Percentiles rank a stretch among this genome's conserved stretches.
Evolutionary conservation across 2,329 filamentous ascomycete species (phyloP).

Genomic region (Hymenotorrendiella dingleyae): DNA sequence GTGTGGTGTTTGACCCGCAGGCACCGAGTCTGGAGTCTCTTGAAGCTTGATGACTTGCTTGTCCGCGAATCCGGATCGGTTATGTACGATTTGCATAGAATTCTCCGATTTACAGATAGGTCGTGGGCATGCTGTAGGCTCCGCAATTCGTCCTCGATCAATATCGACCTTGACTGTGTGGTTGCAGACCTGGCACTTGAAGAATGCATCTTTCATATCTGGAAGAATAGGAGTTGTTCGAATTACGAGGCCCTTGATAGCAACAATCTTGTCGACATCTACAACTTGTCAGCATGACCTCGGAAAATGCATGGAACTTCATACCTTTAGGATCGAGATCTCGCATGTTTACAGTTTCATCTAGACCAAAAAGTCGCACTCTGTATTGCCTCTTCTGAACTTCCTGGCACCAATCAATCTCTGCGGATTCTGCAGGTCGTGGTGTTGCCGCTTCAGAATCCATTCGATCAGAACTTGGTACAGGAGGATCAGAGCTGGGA

Average conservation of each 20-base stretch:
- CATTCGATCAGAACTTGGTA: slow-evolving; percentile 63
- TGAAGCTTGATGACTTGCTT: slow-evolving; percentile 99
- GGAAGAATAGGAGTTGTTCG: slow-evolving; percentile 93
- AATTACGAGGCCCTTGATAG: slow-evolving; percentile 93
- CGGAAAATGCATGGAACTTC: slow-evolving; percentile 14
- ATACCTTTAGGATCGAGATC: slow-evolving; percentile 82
- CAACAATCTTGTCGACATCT: slow-evolving; percentile 95
- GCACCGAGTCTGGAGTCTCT: slow-evolving; percentile 91
- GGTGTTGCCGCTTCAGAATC: slow-evolving; percentile 42
- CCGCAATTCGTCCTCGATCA: slow-evolving; percentile 91
- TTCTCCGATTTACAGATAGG: slow-evolving; percentile 77
- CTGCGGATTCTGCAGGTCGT: slow-evolving; percentile 38
- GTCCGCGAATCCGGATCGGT: slow-evolving; percentile 88
- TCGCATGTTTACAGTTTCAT: slow-evolving; percentile 81
- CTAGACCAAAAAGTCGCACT: slow-evolving; percentile 83
- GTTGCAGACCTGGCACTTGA: slow-evolving; percentile 89
- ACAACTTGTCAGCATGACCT: slow-evolving; percentile 23
- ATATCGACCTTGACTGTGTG: slow-evolving; percentile 87
- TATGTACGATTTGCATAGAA: slow-evolving; percentile 98
- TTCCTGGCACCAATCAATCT: slow-evolving; percentile 67
- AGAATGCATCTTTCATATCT: slow-evolving; percentile 98
- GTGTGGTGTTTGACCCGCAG: slow-evolving; percentile 93
- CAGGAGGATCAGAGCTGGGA: slow-evolving; percentile 5
- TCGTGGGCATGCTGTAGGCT: slow-evolving; percentile 86
- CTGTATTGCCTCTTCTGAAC: slow-evolving; percentile 77